Percentiles rank a stretch among this genome's conserved stretches.
These are phyloP conservation scores for Trebouxia sp. DNA, from an alignment of 139 green algal genomes.

Conservation along the genomic window DNA sequence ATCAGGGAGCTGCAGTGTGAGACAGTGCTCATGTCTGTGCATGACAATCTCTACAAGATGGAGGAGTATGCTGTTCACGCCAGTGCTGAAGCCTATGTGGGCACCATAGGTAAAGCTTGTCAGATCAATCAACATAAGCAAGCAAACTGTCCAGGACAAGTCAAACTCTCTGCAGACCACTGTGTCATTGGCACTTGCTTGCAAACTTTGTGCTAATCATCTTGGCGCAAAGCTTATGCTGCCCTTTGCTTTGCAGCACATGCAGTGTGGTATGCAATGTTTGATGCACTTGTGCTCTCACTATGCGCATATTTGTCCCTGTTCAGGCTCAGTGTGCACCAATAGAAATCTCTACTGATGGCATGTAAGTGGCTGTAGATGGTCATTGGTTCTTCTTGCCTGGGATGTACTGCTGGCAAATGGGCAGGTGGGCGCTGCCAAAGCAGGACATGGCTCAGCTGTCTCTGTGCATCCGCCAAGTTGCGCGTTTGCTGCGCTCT, in stretches of 20 bases:
- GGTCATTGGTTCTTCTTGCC: conserved; percentile 19
- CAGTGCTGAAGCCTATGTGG: conserved; percentile 13
- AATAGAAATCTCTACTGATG: too few species aligned
- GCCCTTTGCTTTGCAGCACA: too few species aligned
- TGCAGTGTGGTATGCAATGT: too few species aligned
- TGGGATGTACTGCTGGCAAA: conserved; percentile 13
- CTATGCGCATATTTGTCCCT: too few species aligned
- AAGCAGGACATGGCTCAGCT: not conserved
- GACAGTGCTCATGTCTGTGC: conserved; percentile 4
- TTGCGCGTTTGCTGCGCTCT: not conserved
- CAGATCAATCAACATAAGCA: not conserved
- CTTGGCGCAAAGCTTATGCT: too few species aligned
- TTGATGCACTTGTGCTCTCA: too few species aligned
- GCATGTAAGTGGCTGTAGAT: not conserved
- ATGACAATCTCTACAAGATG: conserved; percentile 27
- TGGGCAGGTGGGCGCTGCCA: conserved; percentile 18
- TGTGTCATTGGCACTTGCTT: too few species aligned
- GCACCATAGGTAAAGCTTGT: not conserved
- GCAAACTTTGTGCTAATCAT: not conserved
- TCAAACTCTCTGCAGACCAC: too few species aligned
- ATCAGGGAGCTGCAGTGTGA: conserved; percentile 29
- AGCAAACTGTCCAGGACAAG: too few species aligned
- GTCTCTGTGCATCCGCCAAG: conserved; percentile 5
- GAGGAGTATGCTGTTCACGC: not conserved
- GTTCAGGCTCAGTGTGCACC: too few species aligned